Evolutionary conservation across 2,329 filamentous ascomycete genomes (phyloP).

Genomic region (Colletotrichum theobromicola): DNA sequence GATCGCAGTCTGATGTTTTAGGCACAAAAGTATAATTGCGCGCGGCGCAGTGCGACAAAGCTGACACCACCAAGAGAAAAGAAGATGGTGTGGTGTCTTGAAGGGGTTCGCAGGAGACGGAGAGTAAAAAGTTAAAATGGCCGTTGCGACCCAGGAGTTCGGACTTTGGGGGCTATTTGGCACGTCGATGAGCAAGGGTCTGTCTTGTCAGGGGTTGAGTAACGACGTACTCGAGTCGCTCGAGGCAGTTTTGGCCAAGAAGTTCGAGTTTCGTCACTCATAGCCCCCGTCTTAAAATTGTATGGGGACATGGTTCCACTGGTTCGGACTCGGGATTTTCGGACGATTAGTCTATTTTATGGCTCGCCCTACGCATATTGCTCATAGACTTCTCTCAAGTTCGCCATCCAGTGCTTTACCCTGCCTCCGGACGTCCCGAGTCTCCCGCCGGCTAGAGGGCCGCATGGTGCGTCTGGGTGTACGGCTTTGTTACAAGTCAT

Average conservation of each 20-base stretch:
- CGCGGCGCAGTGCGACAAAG: background rate
- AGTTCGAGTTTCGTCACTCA: constrained; percentile 10
- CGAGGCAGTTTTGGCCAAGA: constrained; percentile 6
- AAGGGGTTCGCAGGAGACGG: background rate
- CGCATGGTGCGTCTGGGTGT: background rate
- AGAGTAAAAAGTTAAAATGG: background rate
- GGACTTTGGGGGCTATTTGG: background rate
- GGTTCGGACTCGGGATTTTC: background rate
- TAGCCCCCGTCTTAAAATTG: background rate
- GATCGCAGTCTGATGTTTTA: background rate
- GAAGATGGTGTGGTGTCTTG: background rate
- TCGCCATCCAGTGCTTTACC: background rate
- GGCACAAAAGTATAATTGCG: background rate
- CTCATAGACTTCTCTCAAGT: background rate
- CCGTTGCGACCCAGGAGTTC: background rate
- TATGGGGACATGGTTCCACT: constrained; percentile 5
- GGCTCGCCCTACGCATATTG: background rate
- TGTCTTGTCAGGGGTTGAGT: background rate
- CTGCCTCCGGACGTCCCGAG: background rate
- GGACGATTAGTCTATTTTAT: background rate
- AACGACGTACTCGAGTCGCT: background rate
- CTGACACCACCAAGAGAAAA: background rate
- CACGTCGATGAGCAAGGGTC: background rate
- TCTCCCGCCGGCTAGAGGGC: background rate
- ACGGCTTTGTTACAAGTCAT: background rate